phyloP scores from a whole-genome alignment of 257 asterid genomes.

The Gentiana dahurica region DNA sequence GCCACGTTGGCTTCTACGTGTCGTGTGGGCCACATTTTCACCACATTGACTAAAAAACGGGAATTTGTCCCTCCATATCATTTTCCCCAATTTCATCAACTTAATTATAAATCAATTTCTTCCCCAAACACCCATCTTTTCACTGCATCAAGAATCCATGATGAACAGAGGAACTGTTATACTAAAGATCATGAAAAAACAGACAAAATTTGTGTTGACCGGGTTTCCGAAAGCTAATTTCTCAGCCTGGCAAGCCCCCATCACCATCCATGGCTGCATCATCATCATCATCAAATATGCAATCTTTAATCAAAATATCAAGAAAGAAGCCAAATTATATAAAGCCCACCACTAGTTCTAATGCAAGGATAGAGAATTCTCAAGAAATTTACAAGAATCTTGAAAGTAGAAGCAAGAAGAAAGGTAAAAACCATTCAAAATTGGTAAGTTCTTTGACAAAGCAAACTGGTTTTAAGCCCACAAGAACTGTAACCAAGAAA shows the following conservation, averaged over 20 bases:
- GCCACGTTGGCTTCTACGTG: too few relatives aligned
- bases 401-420: constrained; percentile 16
- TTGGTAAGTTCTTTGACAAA: constrained; percentile 35
- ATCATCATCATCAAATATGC: constrained; percentile 14
- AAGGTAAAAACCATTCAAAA: constrained; percentile 17
- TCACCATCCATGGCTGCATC: constrained; percentile 10
- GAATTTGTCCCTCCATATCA: too few relatives aligned
- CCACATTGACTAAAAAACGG: too few relatives aligned
- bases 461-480: constrained; percentile 53
- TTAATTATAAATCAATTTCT: too few relatives aligned
- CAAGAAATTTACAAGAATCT: constrained; percentile 35
- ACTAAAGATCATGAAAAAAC: constrained; percentile 71
- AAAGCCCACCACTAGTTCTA: constrained; percentile 78
- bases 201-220: constrained; percentile 19
- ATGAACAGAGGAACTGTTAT: constrained; percentile 40
- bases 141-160: constrained; percentile 34
- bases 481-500: constrained; percentile 28
- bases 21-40: too few relatives aligned
- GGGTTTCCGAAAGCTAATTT: constrained; percentile 11
- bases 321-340: constrained; percentile 58
- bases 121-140: too few relatives aligned
- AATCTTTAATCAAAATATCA: constrained; percentile 1
- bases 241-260: constrained; percentile 30
- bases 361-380: constrained; percentile 55
- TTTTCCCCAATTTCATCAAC: too few relatives aligned